phyloP scores from a whole-genome alignment of 208 protist genomes.

The Phytomonas sp. region DNA sequence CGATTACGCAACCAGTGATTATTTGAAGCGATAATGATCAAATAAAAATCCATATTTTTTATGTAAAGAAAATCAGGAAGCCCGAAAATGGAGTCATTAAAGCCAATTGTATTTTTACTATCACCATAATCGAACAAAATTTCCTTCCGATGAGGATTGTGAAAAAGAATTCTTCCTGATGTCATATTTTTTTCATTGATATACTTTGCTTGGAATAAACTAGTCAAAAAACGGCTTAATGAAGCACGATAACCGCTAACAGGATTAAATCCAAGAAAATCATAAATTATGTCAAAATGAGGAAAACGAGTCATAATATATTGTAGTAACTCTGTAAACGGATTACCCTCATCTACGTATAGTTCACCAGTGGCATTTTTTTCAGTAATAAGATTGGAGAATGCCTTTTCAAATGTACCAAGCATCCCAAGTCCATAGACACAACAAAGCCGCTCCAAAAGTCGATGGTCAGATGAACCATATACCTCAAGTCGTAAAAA shows the following conservation, averaged over 20 bases:
- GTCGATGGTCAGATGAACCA: slow-evolving; percentile 52
- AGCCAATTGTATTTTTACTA: slow-evolving; percentile 39
- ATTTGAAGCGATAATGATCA: slow-evolving; percentile 76
- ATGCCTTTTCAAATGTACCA: slow-evolving; percentile 70
- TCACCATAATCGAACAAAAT: slow-evolving; percentile 72
- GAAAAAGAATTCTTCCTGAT: slow-evolving; percentile 20
- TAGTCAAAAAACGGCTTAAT: slow-evolving; percentile 36
- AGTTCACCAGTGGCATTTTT: slow-evolving; percentile 37
- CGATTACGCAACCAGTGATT: slow-evolving; percentile 78
- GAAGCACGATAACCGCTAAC: slow-evolving; percentile 42
- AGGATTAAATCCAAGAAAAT: slow-evolving; percentile 79
- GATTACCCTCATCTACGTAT: slow-evolving; percentile 42
- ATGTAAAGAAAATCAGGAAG: slow-evolving; percentile 77
- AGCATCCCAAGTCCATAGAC: slow-evolving; percentile 71
- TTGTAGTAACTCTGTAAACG: slow-evolving; percentile 46
- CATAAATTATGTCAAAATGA: slow-evolving; percentile 68
- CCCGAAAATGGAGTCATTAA: slow-evolving; percentile 58
- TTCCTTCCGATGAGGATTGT: slow-evolving; percentile 25
- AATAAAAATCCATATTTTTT: slow-evolving; percentile 47
- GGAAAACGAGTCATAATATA: slow-evolving; percentile 54
- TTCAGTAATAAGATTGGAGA: slow-evolving; percentile 66
- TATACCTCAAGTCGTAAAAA: slow-evolving; percentile 73
- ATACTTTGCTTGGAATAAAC: slow-evolving; percentile 18
- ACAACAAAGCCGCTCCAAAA: slow-evolving; percentile 73
- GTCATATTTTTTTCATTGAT: not conserved